These are phyloP conservation scores for Arxiozyma bovina DNA, from an alignment of 1,139 yeast species.

Conservation along the genomic window DNA sequence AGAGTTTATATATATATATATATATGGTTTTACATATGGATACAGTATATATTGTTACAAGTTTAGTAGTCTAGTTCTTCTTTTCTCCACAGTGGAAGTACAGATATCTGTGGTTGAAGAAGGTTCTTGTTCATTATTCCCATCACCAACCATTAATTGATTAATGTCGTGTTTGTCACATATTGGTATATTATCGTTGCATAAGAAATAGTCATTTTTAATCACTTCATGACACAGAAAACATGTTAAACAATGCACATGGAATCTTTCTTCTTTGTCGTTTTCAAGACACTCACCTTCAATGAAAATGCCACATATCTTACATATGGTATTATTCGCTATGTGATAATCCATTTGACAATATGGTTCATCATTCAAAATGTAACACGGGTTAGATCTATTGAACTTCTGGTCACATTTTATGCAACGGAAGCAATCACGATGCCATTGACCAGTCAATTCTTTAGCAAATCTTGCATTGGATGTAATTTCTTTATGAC, in stretches of 20 bases:
- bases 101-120: not conserved
- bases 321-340: slow-evolving; percentile 69
- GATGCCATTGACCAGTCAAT: slow-evolving; percentile 90
- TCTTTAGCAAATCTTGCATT: slow-evolving; percentile 63
- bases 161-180: slow-evolving; percentile 24
- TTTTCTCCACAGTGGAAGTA: slow-evolving; percentile 2
- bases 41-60: not conserved
- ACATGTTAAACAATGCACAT: slow-evolving; percentile 54
- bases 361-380: slow-evolving; percentile 66
- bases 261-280: slow-evolving; percentile 59
- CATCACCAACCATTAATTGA: slow-evolving; percentile 13
- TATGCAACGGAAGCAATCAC: slow-evolving; percentile 72
- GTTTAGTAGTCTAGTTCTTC: slow-evolving; percentile 9
- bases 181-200: slow-evolving; percentile 23
- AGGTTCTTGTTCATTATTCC: not conserved
- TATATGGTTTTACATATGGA: no score
- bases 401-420: slow-evolving; percentile 48
- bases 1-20: no score
- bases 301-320: slow-evolving; percentile 61
- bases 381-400: slow-evolving; percentile 67
- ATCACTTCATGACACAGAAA: slow-evolving; percentile 42
- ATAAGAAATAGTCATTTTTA: slow-evolving; percentile 30
- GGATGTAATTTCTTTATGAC: slow-evolving; percentile 35
- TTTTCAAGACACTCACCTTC: slow-evolving; percentile 89
- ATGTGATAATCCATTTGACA: slow-evolving; percentile 78